phyloP scores from a whole-genome alignment of 768 basidiomycete genomes.

The Termitomyces sp. region DNA sequence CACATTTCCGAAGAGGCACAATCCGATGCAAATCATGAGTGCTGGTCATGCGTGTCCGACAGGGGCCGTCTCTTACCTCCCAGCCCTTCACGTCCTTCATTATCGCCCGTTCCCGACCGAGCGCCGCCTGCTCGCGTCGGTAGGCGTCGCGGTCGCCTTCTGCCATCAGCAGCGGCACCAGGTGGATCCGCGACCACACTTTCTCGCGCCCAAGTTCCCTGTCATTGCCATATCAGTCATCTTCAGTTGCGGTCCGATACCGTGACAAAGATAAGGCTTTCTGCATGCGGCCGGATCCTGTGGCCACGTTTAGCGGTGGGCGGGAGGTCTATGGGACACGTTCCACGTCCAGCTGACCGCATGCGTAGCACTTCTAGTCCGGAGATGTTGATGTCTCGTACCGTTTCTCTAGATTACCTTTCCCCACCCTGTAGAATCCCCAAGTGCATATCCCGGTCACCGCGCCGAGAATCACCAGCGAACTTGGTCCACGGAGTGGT shows the following conservation, averaged over 20 bases:
- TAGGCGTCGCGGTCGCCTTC: constrained; percentile 91
- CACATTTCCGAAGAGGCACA: background rate
- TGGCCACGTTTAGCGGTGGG: constrained; percentile 66
- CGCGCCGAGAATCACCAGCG: constrained; percentile 78
- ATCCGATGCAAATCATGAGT: constrained; percentile 14
- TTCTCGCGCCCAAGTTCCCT: constrained; percentile 94
- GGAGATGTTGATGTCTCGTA: constrained; percentile 22
- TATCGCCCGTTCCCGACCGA: constrained; percentile 78
- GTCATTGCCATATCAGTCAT: constrained; percentile 37
- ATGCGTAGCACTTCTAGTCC: constrained; percentile 8
- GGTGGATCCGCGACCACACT: constrained; percentile 92
- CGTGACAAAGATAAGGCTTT: constrained; percentile 35
- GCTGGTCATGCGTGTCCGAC: constrained; percentile 12
- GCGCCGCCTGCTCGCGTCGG: constrained; percentile 70
- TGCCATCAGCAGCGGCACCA: constrained; percentile 86
- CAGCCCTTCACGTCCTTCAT: constrained; percentile 94
- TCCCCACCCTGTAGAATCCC: constrained; percentile 89
- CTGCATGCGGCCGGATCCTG: constrained; percentile 56
- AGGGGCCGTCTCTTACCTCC: constrained; percentile 61
- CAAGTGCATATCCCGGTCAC: constrained; percentile 81
- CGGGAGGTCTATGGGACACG: constrained; percentile 54
- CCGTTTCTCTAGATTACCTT: constrained; percentile 91
- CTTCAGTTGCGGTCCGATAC: constrained; percentile 32
- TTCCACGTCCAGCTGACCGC: constrained; percentile 60
- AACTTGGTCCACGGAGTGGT: constrained; percentile 82